Evolutionary conservation across 192 early-diverging fungal genomes (phyloP), one percentile per base, ranked within the genome.

Genomic region (Coemansia sp.): DNA sequence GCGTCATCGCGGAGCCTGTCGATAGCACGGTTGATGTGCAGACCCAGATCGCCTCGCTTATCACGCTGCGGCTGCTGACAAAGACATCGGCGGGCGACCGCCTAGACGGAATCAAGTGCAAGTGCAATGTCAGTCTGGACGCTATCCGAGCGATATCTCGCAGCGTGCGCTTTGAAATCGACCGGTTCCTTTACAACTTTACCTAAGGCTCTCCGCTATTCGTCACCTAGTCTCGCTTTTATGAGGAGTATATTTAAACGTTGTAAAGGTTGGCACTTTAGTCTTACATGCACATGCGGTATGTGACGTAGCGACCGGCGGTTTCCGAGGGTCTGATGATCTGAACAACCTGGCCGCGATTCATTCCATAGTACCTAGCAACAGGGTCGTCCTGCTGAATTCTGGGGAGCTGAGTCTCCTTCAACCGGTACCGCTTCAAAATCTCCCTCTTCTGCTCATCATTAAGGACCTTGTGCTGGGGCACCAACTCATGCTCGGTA

Each of bases 221-320:
- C 12, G 12, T 26, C 14, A 14, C 52, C 1, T 33, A 31, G 34
- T 58, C 6, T 28, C 14, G 25, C 11, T 45, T 37, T 55, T 31
- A 31, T 31, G 2, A 13, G 48, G 36, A 38, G 39, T 62, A 42
- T 62, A 62, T 47, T 65, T 33, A 63, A 28, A 63, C 23, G 33
- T 39, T 20, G 18, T 21, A 14, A 52, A 52, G 13, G 5, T 10
- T 2, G 28, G 14, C 31, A 3, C 14, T 18, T 28, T 52, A n/a
- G 18, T 16, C 26, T 86, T 90, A 97, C 69, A 93, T 88, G 77
- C 95, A 97, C 56, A 96, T 85, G 31, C 97, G 88, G 83, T 99
- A 99, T 65, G 94, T 97, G 52, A 98, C 89, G 66, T 99, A 97
- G 50, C 95, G 92, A 59, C 97, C 97, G 59, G 94, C 95, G 16